Evolutionary conservation across 140 eudicot species (phyloP), one percentile per base, ranked within the genome.

Genomic region (Eryngium alpinum): DNA sequence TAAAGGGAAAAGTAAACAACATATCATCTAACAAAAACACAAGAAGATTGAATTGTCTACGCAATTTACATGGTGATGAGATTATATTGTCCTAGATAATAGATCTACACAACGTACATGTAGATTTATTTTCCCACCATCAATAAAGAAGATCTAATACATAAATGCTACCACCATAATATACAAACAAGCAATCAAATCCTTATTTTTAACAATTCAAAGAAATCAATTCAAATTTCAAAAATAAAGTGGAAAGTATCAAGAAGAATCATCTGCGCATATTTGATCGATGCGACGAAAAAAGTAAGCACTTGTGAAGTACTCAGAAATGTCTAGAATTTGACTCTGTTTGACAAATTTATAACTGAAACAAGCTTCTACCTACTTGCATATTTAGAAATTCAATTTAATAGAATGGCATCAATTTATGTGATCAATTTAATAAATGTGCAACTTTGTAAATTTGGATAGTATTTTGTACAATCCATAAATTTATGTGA

Each of bases 291-390:
- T 6, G 49, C 31, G 75, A 9, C 38, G 0, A 46, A 9, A 70
- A 66, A 33, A 33, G 19, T 18, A 32, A 32, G 75, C 75, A 14
- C 27, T 38, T 25, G 75, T 25, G 33, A 70, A 49, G 75, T 70
- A 38, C 33, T 70, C 34, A 32, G 75, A 70, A 70, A 32, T 70
- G 31, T 46, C 50, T 70, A 70, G 75, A 32, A 70, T n/a, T 70
- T 18, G 27, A 70, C 50, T 32, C 33, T 4, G 49, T 70, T 19
- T 24, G 49, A 31, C 21, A 46, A 33, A 70, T 70, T 70, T 70
- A 70, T 70, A 70, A 17, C 21, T 29, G 7, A 38, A 38, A 19
- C 27, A 33, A 70, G 34, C 34, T 31, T 46, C 21, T n/a, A 7
- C 29, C 22, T 66, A 29, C 50, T 32, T 32, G 49, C 75, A 32